phyloP scores from a whole-genome alignment of 1,284 basidiomycete genomes.

The Puccinia coronata region DNA sequence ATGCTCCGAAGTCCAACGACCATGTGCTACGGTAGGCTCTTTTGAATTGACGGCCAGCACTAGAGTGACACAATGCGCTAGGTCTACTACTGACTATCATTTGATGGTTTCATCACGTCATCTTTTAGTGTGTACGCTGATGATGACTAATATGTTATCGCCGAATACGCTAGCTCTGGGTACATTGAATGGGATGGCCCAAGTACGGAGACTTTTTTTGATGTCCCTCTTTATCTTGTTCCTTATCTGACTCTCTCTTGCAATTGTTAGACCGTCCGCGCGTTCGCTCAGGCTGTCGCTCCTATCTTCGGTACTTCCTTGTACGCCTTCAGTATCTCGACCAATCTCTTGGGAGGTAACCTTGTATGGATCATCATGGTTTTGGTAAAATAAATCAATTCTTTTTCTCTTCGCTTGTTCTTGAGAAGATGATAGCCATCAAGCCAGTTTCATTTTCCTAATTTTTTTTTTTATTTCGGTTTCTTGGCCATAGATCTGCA shows the following conservation, averaged over 20 bases:
- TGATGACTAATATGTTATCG: slow-evolving; percentile 35
- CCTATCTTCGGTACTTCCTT: slow-evolving; percentile 31
- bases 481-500: slow-evolving; percentile 19
- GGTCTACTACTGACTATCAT: not conserved
- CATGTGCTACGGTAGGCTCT: slow-evolving; percentile 46
- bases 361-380: slow-evolving; percentile 27
- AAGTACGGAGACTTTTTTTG: slow-evolving; percentile 8
- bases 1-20: slow-evolving; percentile 24
- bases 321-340: slow-evolving; percentile 30
- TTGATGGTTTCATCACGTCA: not conserved
- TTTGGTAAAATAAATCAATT: no score
- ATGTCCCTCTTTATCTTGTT: not conserved
- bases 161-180: slow-evolving; percentile 26
- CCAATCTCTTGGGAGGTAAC: slow-evolving; percentile 19
- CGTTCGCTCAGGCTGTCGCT: slow-evolving; percentile 33
- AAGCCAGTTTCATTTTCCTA: not conserved
- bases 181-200: slow-evolving; percentile 40
- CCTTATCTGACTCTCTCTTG: not conserved
- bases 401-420: not conserved
- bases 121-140: slow-evolving; percentile 25
- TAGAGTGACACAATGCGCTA: not conserved
- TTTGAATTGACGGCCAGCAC: not conserved
- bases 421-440: not conserved
- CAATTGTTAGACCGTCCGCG: slow-evolving; percentile 4
- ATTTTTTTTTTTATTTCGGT: not conserved